Base-by-base conservation (phyloP, 2,329 filamentous ascomycete species). In the Alternaria metachromatica region DNA sequence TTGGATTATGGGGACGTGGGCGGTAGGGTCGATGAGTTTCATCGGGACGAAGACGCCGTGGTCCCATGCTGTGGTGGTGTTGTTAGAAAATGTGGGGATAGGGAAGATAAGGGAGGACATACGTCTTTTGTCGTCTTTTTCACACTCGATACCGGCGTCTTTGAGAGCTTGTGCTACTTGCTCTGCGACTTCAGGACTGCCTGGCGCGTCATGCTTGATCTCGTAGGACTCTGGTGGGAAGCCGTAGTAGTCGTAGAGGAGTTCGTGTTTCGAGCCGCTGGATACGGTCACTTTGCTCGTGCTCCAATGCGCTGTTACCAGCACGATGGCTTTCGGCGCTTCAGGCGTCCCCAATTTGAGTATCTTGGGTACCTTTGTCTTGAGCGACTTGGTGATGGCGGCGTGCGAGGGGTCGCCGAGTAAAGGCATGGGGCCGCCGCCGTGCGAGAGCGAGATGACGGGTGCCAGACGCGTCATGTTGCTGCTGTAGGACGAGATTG, bases 1-100 rank as follows among this genome's bases (percentile, higher is more conserved):
- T 72, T 88, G 87, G n/a, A 89, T 80, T 28, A 89, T 80, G 51
- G 87, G 87, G 3, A 87, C 73, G 60, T 82, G 77, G 66, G 86
- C 87, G 45, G 78, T 69, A 20, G 87, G 87, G 60, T 84, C 77
- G 68, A 86, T 83, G 46, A 89, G 84, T 49, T 84, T 80, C 77
- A 89, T 80, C 7, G 87, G 87, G 25, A 89, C 77, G 73, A 88
- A 89, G 61, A 89, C 86, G 78, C 87, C 87, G 72, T 89, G 87
- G 72, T 89, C 87, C 87, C 87, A 89, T 62, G 84, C 82, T 78
- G 44, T 13, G 12, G 15, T 6, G 11, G 10, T n/a, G 33, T 33
- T 10, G 13, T 61, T 15, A n/a, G 28, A n/a, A 4, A 62, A 59
- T 43, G 21, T 33, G 10, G 58, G 55, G 15, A 6, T 6, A 18